Evolutionary conservation across 2,329 filamentous ascomycete genomes (phyloP), one percentile per base, ranked within the genome.

Genomic region (Fusarium robinianum): DNA sequence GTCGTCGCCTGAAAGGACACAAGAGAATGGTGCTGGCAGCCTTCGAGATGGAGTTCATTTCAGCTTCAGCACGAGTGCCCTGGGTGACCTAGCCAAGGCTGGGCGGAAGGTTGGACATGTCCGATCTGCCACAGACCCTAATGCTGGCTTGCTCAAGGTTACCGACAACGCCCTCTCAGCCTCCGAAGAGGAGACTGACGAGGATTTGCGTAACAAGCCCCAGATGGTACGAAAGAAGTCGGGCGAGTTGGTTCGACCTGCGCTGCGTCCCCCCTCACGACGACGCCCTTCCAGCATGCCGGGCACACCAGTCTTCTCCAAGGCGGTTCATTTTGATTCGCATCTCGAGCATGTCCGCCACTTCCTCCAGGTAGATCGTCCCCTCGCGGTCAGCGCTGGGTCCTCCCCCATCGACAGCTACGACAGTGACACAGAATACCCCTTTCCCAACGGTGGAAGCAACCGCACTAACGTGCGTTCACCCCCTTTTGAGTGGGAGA

Each of bases 171-270:
- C 79, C 2, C 50, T 74, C 21, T 72, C 72, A 3, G 69, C 65
- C 7, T 83, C 81, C 1, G 82, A 85, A 34, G 83, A 88, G 49
- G 84, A 85, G 63, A 80, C 69, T 55, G 85, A 78, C 62, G 71
- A 82, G 67, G 72, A 85, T 42, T 60, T 79, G 49, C 68, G 65
- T 52, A 76, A 73, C 60, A 95, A 94, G 71, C 90, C 91, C n/a
- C 84, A 84, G 40, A 95, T 97, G 83, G 84, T 99, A 8, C 85
- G 94, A 61, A 99, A 99, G 75, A 99, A 99, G 78, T 97, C 94
- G 25, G 94, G 94, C 22, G 94, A 99, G 71, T 79, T 99, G 23
- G 94, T 99, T 45, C 85, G 94, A 60, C 94, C 94, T 9, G 94
- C 94, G 14, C 79, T 99, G 37, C 84, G 94, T 36, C 83, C 86